Evolutionary conservation across 2,329 filamentous ascomycete genomes (phyloP).

Genomic region (Cladorrhinum sp.): DNA sequence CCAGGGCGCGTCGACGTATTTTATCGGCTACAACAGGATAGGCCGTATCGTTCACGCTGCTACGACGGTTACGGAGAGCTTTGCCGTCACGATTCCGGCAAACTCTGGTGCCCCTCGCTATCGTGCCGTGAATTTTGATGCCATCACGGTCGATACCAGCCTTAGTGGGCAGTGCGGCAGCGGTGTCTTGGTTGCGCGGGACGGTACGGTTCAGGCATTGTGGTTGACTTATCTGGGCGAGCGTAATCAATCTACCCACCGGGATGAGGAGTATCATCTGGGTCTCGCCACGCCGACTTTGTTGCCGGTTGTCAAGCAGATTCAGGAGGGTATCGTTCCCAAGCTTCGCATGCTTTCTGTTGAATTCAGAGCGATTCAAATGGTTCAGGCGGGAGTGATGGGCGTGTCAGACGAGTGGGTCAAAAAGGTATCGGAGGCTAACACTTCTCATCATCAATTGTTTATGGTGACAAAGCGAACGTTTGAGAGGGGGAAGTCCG

Average conservation of each 20-base stretch:
- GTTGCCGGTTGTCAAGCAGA: slow-evolving; percentile 81
- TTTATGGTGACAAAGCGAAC: slow-evolving; percentile 93
- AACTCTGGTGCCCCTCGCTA: slow-evolving; percentile 90
- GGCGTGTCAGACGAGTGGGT: slow-evolving; percentile 97
- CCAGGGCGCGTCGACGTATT: slow-evolving; percentile 91
- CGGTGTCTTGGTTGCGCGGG: slow-evolving; percentile 83
- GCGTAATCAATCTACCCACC: slow-evolving; percentile 70
- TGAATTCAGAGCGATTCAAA: slow-evolving; percentile 91
- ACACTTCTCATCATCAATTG: slow-evolving; percentile 89
- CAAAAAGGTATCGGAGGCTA: slow-evolving; percentile 79
- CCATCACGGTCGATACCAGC: slow-evolving; percentile 93
- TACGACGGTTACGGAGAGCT: slow-evolving; percentile 94
- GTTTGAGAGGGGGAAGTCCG: slow-evolving; percentile 50
- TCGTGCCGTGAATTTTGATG: slow-evolving; percentile 91
- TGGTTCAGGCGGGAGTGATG: slow-evolving; percentile 97
- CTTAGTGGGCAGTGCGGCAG: slow-evolving; percentile 89
- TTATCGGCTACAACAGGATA: slow-evolving; percentile 98
- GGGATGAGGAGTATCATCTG: slow-evolving; percentile 95
- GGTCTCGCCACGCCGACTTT: slow-evolving; percentile 86
- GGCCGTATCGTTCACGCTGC: slow-evolving; percentile 89
- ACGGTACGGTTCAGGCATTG: slow-evolving; percentile 89
- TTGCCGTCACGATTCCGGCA: slow-evolving; percentile 91
- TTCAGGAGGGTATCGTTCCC: slow-evolving; percentile 75
- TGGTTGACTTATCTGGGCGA: slow-evolving; percentile 98
- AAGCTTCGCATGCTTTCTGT: slow-evolving; percentile 88